Percentiles rank a stretch among this genome's conserved stretches.
Conservation (phyloP, 805 yeast species). For the Metschnikowia bowlesiae region DNA sequence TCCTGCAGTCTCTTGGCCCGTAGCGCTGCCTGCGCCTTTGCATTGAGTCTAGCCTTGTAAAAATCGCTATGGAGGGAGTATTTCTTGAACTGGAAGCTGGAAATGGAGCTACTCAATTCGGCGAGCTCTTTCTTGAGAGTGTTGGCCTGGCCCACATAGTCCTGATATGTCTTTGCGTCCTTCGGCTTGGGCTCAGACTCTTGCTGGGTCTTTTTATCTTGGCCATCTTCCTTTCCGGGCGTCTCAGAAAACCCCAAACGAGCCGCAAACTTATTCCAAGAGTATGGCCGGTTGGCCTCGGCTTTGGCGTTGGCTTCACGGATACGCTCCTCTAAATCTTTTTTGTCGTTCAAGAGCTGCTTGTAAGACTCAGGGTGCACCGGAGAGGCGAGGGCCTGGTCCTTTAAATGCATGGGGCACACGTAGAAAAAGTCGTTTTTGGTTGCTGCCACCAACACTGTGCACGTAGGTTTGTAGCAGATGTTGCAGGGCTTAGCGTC, state of each 20-base stretch:
- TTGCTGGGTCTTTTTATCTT: constrained; percentile 16
- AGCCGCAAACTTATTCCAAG: constrained; percentile 28
- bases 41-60: constrained; percentile 38
- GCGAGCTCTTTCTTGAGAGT: constrained; percentile 15
- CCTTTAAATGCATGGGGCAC: constrained; percentile 46
- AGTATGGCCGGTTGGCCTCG: constrained; percentile 28
- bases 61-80: constrained; percentile 39
- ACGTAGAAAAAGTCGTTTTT: constrained; percentile 51
- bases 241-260: constrained; percentile 18
- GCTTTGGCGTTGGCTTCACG: constrained; percentile 21
- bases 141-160: constrained; percentile 17
- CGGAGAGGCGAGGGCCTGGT: constrained; percentile 42
- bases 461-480: constrained; percentile 46
- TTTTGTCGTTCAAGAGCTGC: constrained; percentile 20
- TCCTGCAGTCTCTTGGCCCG: constrained; percentile 23
- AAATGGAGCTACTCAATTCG: constrained; percentile 19
- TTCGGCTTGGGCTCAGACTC: constrained; percentile 11
- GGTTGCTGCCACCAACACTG: constrained; percentile 44
- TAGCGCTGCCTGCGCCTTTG: constrained; percentile 29
- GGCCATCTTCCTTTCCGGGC: constrained; percentile 18
- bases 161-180: constrained; percentile 14
- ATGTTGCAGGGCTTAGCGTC: constrained; percentile 45
- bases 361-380: constrained; percentile 33
- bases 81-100: constrained; percentile 30
- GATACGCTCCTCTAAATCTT: constrained; percentile 17